Evolutionary conservation across 768 basidiomycete genomes (phyloP).

Genomic region (Daedaleopsis sinensis): DNA sequence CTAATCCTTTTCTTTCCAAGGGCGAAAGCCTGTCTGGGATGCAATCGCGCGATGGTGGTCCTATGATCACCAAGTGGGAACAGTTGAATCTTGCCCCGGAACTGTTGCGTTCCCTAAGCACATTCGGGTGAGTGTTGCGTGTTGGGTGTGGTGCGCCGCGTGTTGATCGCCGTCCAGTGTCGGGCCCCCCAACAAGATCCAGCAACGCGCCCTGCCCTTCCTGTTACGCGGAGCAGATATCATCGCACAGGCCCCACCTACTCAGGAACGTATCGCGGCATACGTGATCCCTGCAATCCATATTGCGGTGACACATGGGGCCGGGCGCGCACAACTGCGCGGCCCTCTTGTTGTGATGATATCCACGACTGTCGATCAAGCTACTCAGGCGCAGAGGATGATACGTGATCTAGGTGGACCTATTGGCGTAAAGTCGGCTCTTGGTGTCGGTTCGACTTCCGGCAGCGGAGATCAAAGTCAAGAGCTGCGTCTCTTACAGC

Average conservation of each 20-base stretch:
- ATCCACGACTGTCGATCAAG: conserved; percentile 98
- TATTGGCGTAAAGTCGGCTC: conserved; percentile 88
- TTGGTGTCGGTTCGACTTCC: conserved; percentile 81
- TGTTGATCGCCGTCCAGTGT: conserved; percentile 52
- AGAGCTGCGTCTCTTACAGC: conserved; percentile 82
- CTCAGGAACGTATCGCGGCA: conserved; percentile 96
- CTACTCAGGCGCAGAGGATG: conserved; percentile 95
- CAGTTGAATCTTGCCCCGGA: conserved; percentile 86
- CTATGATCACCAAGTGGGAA: conserved; percentile 94
- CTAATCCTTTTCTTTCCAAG: conserved; percentile 30
- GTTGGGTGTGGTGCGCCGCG: conserved; percentile 2
- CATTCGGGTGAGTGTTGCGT: conserved; percentile 79
- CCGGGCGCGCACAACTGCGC: conserved; percentile 60
- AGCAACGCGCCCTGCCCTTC: conserved; percentile 95
- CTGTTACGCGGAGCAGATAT: conserved; percentile 93
- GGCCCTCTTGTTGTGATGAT: conserved; percentile 92
- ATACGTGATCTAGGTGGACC: conserved; percentile 92
- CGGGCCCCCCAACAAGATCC: conserved; percentile 98
- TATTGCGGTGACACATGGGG: conserved; percentile 65
- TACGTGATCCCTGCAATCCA: conserved; percentile 94
- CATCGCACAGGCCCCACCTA: conserved; percentile 98
- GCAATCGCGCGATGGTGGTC: conserved; percentile 68
- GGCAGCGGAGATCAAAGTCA: conserved; percentile 62
- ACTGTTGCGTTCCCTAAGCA: conserved; percentile 82
- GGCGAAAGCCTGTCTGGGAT: conserved; percentile 55